These are phyloP conservation scores for Cystobasidium sp. DNA, from an alignment of 1,284 basidiomycete species.

Conservation along the genomic window DNA sequence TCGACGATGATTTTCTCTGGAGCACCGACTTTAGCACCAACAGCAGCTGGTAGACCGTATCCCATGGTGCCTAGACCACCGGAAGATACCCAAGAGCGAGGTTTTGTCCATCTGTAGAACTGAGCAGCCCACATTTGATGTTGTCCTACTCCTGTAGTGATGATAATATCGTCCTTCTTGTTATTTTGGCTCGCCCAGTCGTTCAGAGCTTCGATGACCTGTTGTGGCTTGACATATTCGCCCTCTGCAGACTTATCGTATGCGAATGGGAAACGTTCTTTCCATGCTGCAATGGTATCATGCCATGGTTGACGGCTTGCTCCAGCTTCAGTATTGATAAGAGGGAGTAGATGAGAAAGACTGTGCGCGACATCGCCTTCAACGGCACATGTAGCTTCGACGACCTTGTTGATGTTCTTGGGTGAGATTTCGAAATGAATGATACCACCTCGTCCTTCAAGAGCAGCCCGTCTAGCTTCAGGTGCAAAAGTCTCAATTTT, in stretches of 20 bases:
- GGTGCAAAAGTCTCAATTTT: conserved; percentile 90
- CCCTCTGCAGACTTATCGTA: conserved; percentile 71
- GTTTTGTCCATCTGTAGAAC: conserved; percentile 85
- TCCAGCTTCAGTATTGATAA: conserved; percentile 65
- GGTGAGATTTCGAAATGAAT: conserved; percentile 99
- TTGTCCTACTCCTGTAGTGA: conserved; percentile 95
- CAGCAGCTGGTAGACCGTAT: conserved; percentile 83
- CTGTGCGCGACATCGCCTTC: conserved; percentile 90
- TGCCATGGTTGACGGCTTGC: conserved; percentile 74
- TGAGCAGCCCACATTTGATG: conserved; percentile 99
- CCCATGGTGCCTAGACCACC: conserved; percentile 84
- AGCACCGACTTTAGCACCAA: conserved; percentile 94
- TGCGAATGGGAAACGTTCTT: conserved; percentile 86
- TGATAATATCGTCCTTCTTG: conserved; percentile 83
- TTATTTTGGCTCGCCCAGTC: conserved; percentile 65
- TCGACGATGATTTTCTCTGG: conserved; percentile 93
- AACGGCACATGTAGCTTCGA: conserved; percentile 90
- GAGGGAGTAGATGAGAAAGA: conserved; percentile 77
- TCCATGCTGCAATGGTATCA: conserved; percentile 79
- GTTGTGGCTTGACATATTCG: conserved; percentile 88
- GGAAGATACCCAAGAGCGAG: conserved; percentile 89
- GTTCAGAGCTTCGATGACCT: conserved; percentile 92
- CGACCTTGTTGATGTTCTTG: conserved; percentile 99
- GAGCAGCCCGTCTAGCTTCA: conserved; percentile 82
- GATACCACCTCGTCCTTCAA: conserved; percentile 87